phyloP scores from a whole-genome alignment of 768 basidiomycete genomes.

The Hydnomerulius pinastri region DNA sequence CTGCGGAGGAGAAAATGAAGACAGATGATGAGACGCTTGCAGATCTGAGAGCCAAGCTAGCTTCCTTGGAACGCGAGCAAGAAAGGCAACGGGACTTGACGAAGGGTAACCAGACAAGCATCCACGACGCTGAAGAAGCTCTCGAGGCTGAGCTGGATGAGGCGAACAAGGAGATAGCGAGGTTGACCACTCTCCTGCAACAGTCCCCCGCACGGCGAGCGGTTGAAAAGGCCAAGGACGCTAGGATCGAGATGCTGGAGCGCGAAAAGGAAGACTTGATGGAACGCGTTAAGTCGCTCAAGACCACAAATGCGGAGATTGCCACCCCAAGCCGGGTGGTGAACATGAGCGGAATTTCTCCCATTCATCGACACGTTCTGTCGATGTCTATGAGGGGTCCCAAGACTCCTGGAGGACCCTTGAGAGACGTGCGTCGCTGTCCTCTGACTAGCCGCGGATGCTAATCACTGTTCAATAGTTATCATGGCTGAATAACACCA shows the following conservation, averaged over 20 bases:
- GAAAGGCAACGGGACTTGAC: slow-evolving; percentile 37
- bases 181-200: slow-evolving; percentile 61
- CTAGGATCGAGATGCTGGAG: slow-evolving; percentile 74
- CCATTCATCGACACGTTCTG: slow-evolving; percentile 71
- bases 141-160: slow-evolving; percentile 78
- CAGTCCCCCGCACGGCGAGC: slow-evolving; percentile 79
- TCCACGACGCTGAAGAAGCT: slow-evolving; percentile 58
- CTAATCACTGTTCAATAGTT: slow-evolving; percentile 44
- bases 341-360: slow-evolving; percentile 67
- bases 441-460: background rate
- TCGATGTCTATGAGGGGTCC: slow-evolving; percentile 69
- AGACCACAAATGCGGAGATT: slow-evolving; percentile 51
- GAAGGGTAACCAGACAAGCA: slow-evolving; percentile 25
- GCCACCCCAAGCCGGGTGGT: slow-evolving; percentile 58
- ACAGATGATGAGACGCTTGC: slow-evolving; percentile 57
- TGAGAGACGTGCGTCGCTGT: slow-evolving; percentile 63
- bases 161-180: slow-evolving; percentile 74
- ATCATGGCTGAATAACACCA: slow-evolving; percentile 71
- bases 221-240: slow-evolving; percentile 74
- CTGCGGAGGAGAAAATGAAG: slow-evolving; percentile 69
- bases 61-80: slow-evolving; percentile 58
- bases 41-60: slow-evolving; percentile 51
- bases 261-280: slow-evolving; percentile 74
- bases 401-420: slow-evolving; percentile 76
- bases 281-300: slow-evolving; percentile 65